Percentiles rank a stretch among this genome's conserved stretches.
These are phyloP conservation scores for Mycosarcoma maydis DNA, from an alignment of 1,284 basidiomycete species.

Conservation along the genomic window DNA sequence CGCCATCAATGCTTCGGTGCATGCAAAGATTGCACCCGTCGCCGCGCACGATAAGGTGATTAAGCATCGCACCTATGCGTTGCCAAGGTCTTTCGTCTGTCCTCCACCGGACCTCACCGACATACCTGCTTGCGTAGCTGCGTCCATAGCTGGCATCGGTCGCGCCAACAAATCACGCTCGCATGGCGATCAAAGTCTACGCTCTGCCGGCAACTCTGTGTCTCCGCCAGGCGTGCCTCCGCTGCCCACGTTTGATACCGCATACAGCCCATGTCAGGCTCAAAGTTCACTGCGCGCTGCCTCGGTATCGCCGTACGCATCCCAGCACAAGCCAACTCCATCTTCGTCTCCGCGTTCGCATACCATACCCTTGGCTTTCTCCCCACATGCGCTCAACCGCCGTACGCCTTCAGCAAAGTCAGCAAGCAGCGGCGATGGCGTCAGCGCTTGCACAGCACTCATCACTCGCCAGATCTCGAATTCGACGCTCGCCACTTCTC, in stretches of 20 bases:
- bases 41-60: conserved; percentile 24
- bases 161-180: neutral
- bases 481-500: conserved; percentile 17
- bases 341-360: conserved; percentile 9
- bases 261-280: conserved; percentile 5
- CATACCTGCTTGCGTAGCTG: conserved; percentile 1
- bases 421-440: conserved; percentile 8
- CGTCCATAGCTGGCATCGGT: conserved; percentile 1
- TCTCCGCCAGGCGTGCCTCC: conserved; percentile 4
- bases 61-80: conserved; percentile 22
- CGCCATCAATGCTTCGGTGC: conserved; percentile 26
- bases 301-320: conserved; percentile 1
- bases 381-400: neutral
- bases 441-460: conserved; percentile 1
- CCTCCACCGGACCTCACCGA: conserved; percentile 21
- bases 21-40: conserved; percentile 32
- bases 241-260: conserved; percentile 3
- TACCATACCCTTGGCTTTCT: neutral
- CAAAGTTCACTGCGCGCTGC: neutral
- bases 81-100: conserved; percentile 37
- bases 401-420: conserved; percentile 24
- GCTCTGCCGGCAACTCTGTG: neutral
- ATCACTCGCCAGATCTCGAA: conserved; percentile 13
- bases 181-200: neutral
- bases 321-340: neutral